These are phyloP conservation scores for Ustulina deusta DNA, from an alignment of 2,329 filamentous ascomycete species.

Conservation along the genomic window DNA sequence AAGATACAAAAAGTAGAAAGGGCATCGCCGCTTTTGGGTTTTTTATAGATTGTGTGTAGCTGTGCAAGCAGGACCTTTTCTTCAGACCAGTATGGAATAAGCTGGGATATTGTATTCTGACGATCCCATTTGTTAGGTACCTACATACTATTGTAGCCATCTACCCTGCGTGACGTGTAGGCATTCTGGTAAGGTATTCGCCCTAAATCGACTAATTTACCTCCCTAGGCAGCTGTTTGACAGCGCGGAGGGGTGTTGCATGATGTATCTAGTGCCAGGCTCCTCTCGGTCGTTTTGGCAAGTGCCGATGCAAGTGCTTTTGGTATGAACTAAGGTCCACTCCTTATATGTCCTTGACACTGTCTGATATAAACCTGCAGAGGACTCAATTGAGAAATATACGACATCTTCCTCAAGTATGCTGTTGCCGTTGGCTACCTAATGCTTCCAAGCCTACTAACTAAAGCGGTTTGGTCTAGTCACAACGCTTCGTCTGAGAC, in stretches of 20 bases:
- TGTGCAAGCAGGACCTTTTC: background rate
- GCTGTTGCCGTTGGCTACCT: background rate
- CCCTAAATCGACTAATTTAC: too few species aligned
- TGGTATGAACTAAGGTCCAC: background rate
- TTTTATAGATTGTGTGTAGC: background rate
- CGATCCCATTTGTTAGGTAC: background rate
- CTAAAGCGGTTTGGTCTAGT: too few species aligned
- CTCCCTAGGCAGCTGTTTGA: too few species aligned
- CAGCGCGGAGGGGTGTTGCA: background rate
- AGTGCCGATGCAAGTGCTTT: slow-evolving; percentile 1
- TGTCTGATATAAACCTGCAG: background rate
- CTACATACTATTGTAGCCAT: too few species aligned
- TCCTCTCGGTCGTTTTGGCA: background rate
- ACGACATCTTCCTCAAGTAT: background rate
- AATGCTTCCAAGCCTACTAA: background rate
- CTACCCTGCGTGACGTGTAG: too few species aligned
- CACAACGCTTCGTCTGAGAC: too few species aligned
- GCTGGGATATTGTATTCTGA: background rate
- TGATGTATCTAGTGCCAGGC: background rate
- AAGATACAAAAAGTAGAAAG: background rate
- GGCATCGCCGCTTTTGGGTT: background rate
- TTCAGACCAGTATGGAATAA: background rate
- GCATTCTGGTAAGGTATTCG: too few species aligned
- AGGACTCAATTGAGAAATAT: background rate
- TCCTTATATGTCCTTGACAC: background rate